Base-by-base conservation (phyloP, 257 asterid genomes). In the Thymus mandschuricus region DNA sequence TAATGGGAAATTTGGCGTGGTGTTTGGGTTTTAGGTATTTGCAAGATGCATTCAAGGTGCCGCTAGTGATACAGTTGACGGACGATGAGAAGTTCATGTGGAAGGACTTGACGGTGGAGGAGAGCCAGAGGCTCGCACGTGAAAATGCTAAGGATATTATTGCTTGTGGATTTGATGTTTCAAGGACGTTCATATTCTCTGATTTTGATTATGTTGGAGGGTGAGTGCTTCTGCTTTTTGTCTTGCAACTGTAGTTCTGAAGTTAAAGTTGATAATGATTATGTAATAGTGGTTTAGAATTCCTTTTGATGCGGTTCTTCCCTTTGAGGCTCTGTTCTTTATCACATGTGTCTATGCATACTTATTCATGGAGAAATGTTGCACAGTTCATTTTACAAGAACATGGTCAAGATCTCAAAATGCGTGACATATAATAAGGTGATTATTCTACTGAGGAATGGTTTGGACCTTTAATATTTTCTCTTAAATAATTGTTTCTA, bases 51-150 rank as follows among this genome's bases (percentile, higher is more conserved):
- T 94, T 94, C 80, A 91, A 89, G 83, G 99, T 94, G 77, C 99
- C 99, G 0, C 87, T 94, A 30, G 98, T 94, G 71, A 91, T 94
- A 71, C 98, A 94, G 57, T 69, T 94, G 76, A 94, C 99, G 1
- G 99, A 94, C 79, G 99, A 95, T 69, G 99, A 95, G 92, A 95
- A 95, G 77, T 95, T 88, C 71, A 84, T 95, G 96, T 95, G 99
- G 99, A 95, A 89, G 88, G 83, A 92, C 83, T 71, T 95, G 75
- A 71, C 91, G 0, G 92, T 92, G 72, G 98, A 95, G 86, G 99
- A 92, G 68, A 88, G 97, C 70, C 88, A 89, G 82, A 87, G 98
- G 78, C 96, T 95, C 52, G 99, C 97, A 1, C 92, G 98, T 15
- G 98, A 95, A 81, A 95, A 95, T 82, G 98, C 99, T 3, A 95